These are phyloP conservation scores for Fraxinus ornus DNA, from an alignment of 305 asterid genomes.

Conservation along the genomic window DNA sequence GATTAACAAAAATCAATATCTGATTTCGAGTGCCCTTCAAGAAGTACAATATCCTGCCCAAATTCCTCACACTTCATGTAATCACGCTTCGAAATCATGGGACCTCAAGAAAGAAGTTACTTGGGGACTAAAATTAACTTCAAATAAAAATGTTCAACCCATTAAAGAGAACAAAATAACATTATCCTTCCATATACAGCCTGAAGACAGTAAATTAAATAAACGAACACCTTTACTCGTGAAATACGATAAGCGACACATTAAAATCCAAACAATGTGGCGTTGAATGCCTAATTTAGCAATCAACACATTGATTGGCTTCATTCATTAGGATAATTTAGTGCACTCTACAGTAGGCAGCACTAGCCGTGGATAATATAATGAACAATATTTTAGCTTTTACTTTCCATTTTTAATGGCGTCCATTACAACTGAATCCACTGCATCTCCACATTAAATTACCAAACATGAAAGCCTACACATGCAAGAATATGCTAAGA, in stretches of 20 bases:
- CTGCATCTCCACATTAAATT: background rate
- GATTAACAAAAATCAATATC: background rate
- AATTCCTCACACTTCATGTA: background rate
- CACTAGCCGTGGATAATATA: background rate
- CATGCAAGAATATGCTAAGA: background rate
- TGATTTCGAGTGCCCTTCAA: background rate
- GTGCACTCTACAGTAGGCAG: background rate
- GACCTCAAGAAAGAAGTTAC: background rate
- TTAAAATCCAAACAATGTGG: background rate
- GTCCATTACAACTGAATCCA: background rate
- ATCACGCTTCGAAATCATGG: background rate
- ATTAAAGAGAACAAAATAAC: background rate
- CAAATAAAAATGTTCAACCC: background rate
- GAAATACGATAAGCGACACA: background rate
- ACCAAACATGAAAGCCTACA: background rate
- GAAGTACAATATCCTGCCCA: background rate
- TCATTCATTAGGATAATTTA: background rate
- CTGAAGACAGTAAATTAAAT: background rate
- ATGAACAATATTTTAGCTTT: constrained; percentile 10
- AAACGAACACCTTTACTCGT: background rate
- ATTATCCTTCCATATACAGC: background rate
- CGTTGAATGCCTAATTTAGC: background rate
- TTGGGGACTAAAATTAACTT: background rate
- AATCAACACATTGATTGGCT: background rate
- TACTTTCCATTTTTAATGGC: background rate